Base-by-base conservation (phyloP, 192 early-diverging fungal species). In the Backusella psychrophila region DNA sequence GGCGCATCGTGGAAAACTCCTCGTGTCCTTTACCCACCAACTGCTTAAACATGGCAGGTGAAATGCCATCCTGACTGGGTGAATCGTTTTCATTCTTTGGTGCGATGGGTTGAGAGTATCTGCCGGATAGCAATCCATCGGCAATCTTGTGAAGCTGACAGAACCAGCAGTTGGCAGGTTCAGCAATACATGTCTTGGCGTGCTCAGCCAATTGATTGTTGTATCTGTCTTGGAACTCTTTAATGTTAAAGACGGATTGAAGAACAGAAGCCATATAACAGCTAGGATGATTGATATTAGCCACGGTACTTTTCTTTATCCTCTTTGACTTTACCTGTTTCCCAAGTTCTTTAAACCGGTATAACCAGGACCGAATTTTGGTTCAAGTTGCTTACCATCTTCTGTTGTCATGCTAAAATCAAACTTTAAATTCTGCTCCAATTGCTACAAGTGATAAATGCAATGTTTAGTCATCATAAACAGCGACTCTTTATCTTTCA, bases 1-100 rank as follows among this genome's bases (percentile, higher is more conserved):
- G 98, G 38, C 95, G 88, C 98, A 99, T 99, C 1, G 96, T 94
- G 23, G 92, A 91, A 71, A 99, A 99, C 79, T 99, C 98, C n/a
- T 90, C 78, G 75, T 98, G 96, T 33, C 92, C 95, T 69, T 90
- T 90, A 14, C 96, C 96, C 39, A 98, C 87, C 11, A 98, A 80
- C 1, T 85, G 78, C 79, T 99, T 99, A 84, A 98, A 96, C 94
- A 96, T 97, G 14, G 86, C 83, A 4, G 98, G 97, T 15, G 92
- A 77, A 66, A 99, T 93, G 31, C 96, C 97, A 34, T 91, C 84
- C 77, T 98, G 95, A 2, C 86, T 87, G 6, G 41, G 72, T 15
- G 78, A 33, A 3, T 84, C 89, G 1, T 83, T 82, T 3, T 82
- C 76, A 6, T 85, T 87, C 9, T 82, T 71, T 33, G 78, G 21